Base-by-base conservation (phyloP, 2,329 filamentous ascomycete genomes). In the Venturia pyrina region DNA sequence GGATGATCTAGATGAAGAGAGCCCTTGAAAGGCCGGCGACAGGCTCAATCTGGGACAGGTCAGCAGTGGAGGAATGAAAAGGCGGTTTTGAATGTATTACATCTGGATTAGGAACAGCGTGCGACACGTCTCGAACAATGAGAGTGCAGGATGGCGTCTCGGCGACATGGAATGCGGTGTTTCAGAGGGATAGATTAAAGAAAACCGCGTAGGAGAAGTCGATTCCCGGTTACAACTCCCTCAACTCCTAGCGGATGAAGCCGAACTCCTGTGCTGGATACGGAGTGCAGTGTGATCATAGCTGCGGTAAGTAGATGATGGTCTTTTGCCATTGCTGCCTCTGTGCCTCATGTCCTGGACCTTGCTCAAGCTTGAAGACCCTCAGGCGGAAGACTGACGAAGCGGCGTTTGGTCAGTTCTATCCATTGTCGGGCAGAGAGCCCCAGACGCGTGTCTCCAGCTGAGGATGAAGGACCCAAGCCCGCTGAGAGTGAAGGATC, bases 91-190 rank as follows among this genome's bases (percentile, higher is more conserved):
- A 43, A 62, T 44, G 60, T 62, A 46, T 28, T 62, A 46, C 44
- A 15, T 44, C 60, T 46, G 43, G 37, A 62, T 44, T 17, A 37
- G 53, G 60, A 28, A 17, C 21, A 62, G 60, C 37, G 28, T 62
- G 60, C 21, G 60, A 62, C 60, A 46, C 15, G 40, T 62, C 60
- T 62, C 60, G 60, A 62, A 62, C 60, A 62, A 34, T 32, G 6
- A 34, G 34, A 62, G 59, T 57, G 50, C 50, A 57, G 59, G 59
- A 28, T 44, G 19, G 19, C 59, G 60, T 62, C 40, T 62, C 40
- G 60, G 60, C 60, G 60, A n/a, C 43, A 46, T 62, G 60, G 60
- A 17, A n/a, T 62, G 53, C 24, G 60, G 5, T 62, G 60, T 62
- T 62, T 62, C 60, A 62, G 37, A 46, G 15, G n/a, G 3, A 19